phyloP scores from a whole-genome alignment of 305 asterid genomes.

The Petunia hybrid region DNA sequence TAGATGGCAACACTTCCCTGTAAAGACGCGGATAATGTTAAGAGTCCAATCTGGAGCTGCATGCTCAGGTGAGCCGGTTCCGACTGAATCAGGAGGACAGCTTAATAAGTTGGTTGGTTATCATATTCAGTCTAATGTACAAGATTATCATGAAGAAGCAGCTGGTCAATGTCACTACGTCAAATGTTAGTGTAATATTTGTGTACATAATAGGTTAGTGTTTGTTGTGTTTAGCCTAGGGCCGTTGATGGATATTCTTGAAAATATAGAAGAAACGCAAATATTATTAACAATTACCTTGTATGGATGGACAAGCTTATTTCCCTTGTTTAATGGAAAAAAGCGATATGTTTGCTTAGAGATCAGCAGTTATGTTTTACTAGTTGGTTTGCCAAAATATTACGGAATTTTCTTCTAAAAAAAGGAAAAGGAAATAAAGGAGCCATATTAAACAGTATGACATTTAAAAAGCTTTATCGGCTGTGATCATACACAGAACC shows the following conservation, averaged over 20 bases:
- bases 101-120: constrained; percentile 8
- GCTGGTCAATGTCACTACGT: neutral
- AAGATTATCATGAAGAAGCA: no score
- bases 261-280: neutral
- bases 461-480: no score
- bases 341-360: neutral
- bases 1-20: constrained; percentile 27
- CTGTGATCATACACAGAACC: no score
- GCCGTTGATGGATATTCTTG: constrained; percentile 2
- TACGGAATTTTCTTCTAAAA: no score
- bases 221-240: neutral
- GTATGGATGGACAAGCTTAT: neutral
- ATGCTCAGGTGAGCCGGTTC: neutral
- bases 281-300: neutral
- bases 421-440: no score
- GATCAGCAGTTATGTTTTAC: neutral
- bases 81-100: constrained; percentile 8
- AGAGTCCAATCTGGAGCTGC: neutral
- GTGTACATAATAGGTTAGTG: neutral
- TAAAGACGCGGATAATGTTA: neutral
- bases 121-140: neutral
- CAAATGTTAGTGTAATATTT: neutral
- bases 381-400: neutral
- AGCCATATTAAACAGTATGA: no score
- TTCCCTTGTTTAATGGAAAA: neutral